Conservation (phyloP, 176 grass and related monocot species). For the Alloteropsis semialata region DNA sequence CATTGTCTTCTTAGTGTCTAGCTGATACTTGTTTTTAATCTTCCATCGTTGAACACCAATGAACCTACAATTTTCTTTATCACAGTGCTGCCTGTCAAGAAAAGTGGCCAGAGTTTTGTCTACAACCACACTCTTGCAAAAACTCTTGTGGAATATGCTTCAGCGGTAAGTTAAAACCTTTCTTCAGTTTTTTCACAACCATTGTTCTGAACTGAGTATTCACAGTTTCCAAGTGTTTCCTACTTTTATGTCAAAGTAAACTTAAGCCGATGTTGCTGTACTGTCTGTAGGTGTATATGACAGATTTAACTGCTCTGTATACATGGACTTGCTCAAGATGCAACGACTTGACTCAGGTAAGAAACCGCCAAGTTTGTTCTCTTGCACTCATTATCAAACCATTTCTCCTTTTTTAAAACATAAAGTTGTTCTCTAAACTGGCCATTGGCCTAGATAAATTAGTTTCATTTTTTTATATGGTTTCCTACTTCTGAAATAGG, state of each 20-base stretch:
- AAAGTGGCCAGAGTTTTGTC: slow-evolving; percentile 26
- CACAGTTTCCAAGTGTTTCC: not conserved
- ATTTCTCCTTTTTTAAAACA: not conserved
- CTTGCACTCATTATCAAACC: not conserved
- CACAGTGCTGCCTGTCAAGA: slow-evolving; percentile 48
- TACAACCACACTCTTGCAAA: slow-evolving; percentile 78
- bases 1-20: not conserved
- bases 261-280: slow-evolving; percentile 18
- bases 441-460: not conserved
- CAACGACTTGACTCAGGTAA: slow-evolving; percentile 78
- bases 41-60: not conserved
- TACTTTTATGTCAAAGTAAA: slow-evolving; percentile 6
- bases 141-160: slow-evolving; percentile 84
- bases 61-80: slow-evolving; percentile 24
- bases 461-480: slow-evolving; percentile 18
- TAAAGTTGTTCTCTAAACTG: not conserved
- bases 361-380: slow-evolving; percentile 22
- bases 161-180: slow-evolving; percentile 64
- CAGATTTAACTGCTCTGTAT: slow-evolving; percentile 65
- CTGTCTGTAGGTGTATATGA: slow-evolving; percentile 54
- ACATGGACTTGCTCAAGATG: slow-evolving; percentile 85
- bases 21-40: not conserved
- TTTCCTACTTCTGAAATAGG: slow-evolving; percentile 48
- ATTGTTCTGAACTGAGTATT: not conserved
- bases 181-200: not conserved